Evolutionary conservation across 2,329 filamentous ascomycete genomes (phyloP).

Genomic region (Rutstroemia sp.): DNA sequence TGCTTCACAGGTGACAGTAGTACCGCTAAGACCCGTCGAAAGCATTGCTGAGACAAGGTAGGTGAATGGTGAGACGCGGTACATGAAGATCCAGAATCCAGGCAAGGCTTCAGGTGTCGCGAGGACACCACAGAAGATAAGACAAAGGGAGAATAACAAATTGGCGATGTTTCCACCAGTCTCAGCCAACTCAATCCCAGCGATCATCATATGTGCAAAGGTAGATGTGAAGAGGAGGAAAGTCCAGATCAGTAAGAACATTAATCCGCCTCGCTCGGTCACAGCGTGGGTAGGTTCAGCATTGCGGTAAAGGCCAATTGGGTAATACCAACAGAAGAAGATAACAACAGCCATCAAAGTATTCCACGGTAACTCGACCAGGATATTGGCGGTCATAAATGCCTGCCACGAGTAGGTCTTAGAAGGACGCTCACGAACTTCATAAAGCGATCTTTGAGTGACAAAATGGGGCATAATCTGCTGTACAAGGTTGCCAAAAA

Average conservation of each 20-base stretch:
- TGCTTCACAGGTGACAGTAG: conserved; percentile 53
- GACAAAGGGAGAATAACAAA: conserved; percentile 62
- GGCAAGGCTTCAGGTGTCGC: conserved; percentile 55
- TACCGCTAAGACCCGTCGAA: conserved; percentile 61
- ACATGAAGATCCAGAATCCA: conserved; percentile 79
- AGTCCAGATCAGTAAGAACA: conserved; percentile 68
- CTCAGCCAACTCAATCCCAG: conserved; percentile 68
- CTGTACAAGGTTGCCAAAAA: conserved; percentile 64
- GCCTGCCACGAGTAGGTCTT: conserved; percentile 72
- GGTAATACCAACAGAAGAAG: conserved; percentile 81
- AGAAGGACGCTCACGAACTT: conserved; percentile 63
- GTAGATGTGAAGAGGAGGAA: conserved; percentile 79
- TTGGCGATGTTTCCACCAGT: conserved; percentile 70
- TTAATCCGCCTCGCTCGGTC: conserved; percentile 63
- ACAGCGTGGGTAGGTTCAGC: conserved; percentile 53
- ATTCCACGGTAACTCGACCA: conserved; percentile 84
- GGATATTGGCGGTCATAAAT: conserved; percentile 62
- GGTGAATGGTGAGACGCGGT: conserved; percentile 73
- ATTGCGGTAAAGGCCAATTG: conserved; percentile 68
- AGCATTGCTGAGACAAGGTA: conserved; percentile 72
- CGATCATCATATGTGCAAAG: conserved; percentile 72
- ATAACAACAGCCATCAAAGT: conserved; percentile 64
- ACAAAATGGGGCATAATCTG: conserved; percentile 70
- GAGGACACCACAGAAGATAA: conserved; percentile 72
- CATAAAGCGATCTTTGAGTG: conserved; percentile 44